Evolutionary conservation across 1,284 basidiomycete genomes (phyloP).

Genomic region (Sporisorium reilianum): DNA sequence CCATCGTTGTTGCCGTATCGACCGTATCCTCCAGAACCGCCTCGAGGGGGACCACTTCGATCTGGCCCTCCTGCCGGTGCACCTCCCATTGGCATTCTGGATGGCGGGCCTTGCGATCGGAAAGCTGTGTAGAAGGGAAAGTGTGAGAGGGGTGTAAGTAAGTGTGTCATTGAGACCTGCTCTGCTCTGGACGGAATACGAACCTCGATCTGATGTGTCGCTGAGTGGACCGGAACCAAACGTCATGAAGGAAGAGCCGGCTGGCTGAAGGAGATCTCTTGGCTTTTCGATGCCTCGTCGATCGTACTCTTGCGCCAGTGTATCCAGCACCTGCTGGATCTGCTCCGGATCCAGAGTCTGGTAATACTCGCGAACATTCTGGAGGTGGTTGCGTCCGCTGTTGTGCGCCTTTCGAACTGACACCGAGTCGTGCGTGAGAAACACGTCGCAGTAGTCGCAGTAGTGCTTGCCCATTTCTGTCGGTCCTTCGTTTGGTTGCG

Average conservation of each 20-base stretch:
- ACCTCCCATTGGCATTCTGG: conserved; percentile 17
- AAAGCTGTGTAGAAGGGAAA: conserved; percentile 19
- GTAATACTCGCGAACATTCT: conserved; percentile 97
- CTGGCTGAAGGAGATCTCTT: conserved; percentile 47
- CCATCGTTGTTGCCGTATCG: conserved; percentile 28
- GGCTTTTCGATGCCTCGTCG: conserved; percentile 53
- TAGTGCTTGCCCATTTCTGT: conserved; percentile 65
- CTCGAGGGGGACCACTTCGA: conserved; percentile 10
- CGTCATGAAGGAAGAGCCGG: conserved; percentile 50
- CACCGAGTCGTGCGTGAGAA: conserved; percentile 67
- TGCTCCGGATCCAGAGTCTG: conserved; percentile 94
- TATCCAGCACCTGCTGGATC: conserved; percentile 94
- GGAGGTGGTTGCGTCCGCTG: conserved; percentile 92
- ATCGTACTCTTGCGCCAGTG: conserved; percentile 91
- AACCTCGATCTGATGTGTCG: conserved; percentile 43
- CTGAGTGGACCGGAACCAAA: conserved; percentile 54
- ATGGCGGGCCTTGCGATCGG: conserved; percentile 36
- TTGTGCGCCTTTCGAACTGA: conserved; percentile 95
- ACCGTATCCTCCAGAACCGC: conserved; percentile 21
- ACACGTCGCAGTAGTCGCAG: conserved; percentile 68
- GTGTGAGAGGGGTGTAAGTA: too few species aligned
- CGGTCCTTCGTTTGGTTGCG: too few species aligned
- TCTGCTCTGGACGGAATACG: too few species aligned
- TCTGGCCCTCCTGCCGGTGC: conserved; percentile 16
- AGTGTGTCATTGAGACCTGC: background rate